A percentile compares a stretch with the other conserved stretches of the same genome.
Evolutionary conservation across 371 early-diverging fungal genomes (phyloP).

Genomic region (Mortierella sp.): DNA sequence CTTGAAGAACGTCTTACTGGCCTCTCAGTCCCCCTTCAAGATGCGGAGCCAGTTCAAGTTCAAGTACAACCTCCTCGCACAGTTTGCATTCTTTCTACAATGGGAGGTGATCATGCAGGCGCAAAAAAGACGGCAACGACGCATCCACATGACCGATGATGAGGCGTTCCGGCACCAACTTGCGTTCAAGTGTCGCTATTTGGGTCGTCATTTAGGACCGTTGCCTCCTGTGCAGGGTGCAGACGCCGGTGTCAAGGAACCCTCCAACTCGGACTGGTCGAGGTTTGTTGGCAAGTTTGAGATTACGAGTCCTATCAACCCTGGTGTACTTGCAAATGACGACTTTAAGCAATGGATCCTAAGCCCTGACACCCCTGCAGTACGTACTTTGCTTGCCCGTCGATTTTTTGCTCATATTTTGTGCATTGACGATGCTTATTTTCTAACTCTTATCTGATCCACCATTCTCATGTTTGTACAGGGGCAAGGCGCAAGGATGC

Average conservation of each 20-base stretch:
- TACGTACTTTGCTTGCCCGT: not conserved
- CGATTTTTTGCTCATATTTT: not conserved
- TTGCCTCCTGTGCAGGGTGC: conserved; percentile 17
- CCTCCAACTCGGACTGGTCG: conserved; percentile 33
- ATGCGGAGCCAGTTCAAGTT: conserved; percentile 32
- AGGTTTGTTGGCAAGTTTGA: conserved; percentile 43
- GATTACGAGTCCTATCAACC: conserved; percentile 25
- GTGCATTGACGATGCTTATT: not conserved
- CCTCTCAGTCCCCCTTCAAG: conserved; percentile 35
- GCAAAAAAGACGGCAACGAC: conserved; percentile 22
- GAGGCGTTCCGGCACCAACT: conserved; percentile 32
- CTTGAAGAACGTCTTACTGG: conserved; percentile 17
- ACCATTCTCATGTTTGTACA: not conserved
- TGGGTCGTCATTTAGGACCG: conserved; percentile 25
- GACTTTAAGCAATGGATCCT: conserved; percentile 37
- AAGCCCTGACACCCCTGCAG: conserved; percentile 24
- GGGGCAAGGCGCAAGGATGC: conserved; percentile 34
- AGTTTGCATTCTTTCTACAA: conserved; percentile 50
- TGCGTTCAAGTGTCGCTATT: conserved; percentile 28
- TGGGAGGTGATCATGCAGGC: conserved; percentile 47
- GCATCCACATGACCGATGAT: conserved; percentile 10
- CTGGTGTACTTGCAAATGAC: conserved; percentile 17
- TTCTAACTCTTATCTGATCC: not conserved
- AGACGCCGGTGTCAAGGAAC: conserved; percentile 4
- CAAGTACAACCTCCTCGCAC: conserved; percentile 26